These are phyloP conservation scores for Silene noctiflora DNA, from an alignment of 179 eudicot genomes.

Conservation along the genomic window DNA sequence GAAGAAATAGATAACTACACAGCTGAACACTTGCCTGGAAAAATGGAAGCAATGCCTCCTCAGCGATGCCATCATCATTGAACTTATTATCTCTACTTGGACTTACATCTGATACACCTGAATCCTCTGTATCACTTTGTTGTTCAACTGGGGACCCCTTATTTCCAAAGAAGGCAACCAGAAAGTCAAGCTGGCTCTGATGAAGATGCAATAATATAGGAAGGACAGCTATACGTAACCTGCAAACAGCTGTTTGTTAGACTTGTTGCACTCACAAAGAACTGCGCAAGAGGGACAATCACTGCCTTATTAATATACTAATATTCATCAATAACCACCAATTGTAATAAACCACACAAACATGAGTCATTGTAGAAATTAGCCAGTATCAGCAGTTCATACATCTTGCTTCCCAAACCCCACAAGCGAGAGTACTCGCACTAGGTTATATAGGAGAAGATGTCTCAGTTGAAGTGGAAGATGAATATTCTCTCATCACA, in stretches of 20 bases:
- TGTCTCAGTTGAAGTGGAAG: conserved; percentile 8
- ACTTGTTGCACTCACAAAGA: conserved; percentile 6
- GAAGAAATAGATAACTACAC: not conserved
- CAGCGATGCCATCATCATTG: conserved; percentile 37
- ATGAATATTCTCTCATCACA: not conserved
- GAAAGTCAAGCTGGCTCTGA: conserved; percentile 90
- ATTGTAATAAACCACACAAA: not conserved
- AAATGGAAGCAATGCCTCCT: conserved; percentile 91
- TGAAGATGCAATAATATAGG: conserved; percentile 93
- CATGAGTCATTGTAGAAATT: not conserved
- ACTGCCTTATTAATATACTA: not conserved
- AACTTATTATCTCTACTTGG: conserved; percentile 31
- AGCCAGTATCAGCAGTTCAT: not conserved
- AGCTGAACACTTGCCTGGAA: conserved; percentile 62
- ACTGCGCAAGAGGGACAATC: not conserved
- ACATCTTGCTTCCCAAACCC: conserved; percentile 10
- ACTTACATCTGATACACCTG: conserved; percentile 32
- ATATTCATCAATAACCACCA: not conserved
- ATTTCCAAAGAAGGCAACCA: conserved; percentile 73
- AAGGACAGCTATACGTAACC: conserved; percentile 69
- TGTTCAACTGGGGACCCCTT: conserved; percentile 35
- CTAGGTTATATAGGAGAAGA: not conserved
- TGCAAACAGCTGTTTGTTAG: conserved; percentile 34
- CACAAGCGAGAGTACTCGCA: not conserved
- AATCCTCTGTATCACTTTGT: conserved; percentile 32